phyloP scores from a whole-genome alignment of 2,329 filamentous ascomycete species.

The Lasiodiplodia sp. region DNA sequence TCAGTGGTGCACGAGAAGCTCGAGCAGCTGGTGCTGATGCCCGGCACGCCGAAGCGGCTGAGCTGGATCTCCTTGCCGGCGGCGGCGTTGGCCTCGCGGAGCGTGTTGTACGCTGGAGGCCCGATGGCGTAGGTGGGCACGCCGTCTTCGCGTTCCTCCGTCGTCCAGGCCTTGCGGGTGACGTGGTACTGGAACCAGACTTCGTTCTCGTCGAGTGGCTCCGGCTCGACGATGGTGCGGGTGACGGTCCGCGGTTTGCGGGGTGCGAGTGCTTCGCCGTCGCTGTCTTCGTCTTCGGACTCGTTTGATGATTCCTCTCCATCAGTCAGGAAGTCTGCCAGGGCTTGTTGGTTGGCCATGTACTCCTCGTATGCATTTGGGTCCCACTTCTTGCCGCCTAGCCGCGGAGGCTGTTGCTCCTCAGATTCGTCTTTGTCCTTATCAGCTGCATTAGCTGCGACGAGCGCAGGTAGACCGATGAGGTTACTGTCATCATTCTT shows the following conservation, averaged over 20 bases:
- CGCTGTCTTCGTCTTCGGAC: background rate
- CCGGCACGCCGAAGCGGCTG: background rate
- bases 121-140: background rate
- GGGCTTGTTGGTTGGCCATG: background rate
- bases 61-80: slow-evolving; percentile 8
- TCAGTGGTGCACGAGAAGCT: background rate
- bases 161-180: background rate
- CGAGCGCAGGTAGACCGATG: background rate
- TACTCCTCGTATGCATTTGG: background rate
- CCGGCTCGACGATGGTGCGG: background rate
- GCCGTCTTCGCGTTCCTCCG: background rate
- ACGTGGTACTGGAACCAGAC: slow-evolving; percentile 22
- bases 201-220: slow-evolving; percentile 12
- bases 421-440: background rate
- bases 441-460: background rate
- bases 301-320: background rate
- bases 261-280: background rate
- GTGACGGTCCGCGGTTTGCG: background rate
- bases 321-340: slow-evolving; percentile 3
- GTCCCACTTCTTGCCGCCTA: slow-evolving; percentile 22
- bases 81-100: slow-evolving; percentile 7
- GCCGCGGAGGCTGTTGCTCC: background rate
- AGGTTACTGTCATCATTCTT: background rate
- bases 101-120: background rate
- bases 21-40: background rate